A percentile compares a stretch with the other conserved stretches of the same genome.
phyloP scores from a whole-genome alignment of 2,329 filamentous ascomycete genomes.

The Alternaria infectoria region DNA sequence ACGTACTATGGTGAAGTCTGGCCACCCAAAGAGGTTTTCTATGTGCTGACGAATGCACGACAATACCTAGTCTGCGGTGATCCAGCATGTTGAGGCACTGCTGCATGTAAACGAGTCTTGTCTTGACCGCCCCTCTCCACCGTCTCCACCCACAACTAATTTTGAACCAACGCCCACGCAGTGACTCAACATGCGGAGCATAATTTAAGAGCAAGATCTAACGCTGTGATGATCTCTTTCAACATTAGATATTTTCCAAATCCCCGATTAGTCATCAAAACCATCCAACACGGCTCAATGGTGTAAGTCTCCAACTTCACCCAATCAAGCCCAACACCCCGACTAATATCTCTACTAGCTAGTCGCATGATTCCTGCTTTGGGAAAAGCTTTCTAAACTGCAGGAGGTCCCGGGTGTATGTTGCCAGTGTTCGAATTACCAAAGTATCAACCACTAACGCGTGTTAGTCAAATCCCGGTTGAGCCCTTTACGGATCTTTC shows the following conservation, averaged over 20 bases:
- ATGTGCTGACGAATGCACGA: not conserved
- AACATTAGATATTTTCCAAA: too few relatives aligned
- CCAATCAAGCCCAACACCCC: not conserved
- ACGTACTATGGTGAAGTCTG: not conserved
- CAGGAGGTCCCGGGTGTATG: constrained; percentile 34
- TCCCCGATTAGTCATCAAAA: not conserved
- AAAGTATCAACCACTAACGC: not conserved
- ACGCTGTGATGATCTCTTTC: too few relatives aligned
- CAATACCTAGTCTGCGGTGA: not conserved
- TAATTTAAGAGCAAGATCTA: too few relatives aligned
- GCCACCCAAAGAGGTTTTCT: not conserved
- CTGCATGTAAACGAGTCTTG: not conserved
- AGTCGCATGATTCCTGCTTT: constrained; percentile 43
- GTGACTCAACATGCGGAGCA: too few relatives aligned
- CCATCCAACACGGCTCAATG: constrained; percentile 21
- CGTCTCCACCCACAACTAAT: not conserved
- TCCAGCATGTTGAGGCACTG: not conserved
- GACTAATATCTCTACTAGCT: constrained; percentile 9
- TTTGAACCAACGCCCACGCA: not conserved
- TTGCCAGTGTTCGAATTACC: not conserved
- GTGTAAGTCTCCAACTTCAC: constrained; percentile 7
- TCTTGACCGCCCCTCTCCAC: not conserved
- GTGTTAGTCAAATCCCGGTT: constrained; percentile 15
- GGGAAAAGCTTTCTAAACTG: constrained; percentile 15
- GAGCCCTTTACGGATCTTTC: constrained; percentile 1